Evolutionary conservation across 352 stramenopile genomes (phyloP), one percentile per base, ranked within the genome.

Genomic region (Pythium rishiriense): DNA sequence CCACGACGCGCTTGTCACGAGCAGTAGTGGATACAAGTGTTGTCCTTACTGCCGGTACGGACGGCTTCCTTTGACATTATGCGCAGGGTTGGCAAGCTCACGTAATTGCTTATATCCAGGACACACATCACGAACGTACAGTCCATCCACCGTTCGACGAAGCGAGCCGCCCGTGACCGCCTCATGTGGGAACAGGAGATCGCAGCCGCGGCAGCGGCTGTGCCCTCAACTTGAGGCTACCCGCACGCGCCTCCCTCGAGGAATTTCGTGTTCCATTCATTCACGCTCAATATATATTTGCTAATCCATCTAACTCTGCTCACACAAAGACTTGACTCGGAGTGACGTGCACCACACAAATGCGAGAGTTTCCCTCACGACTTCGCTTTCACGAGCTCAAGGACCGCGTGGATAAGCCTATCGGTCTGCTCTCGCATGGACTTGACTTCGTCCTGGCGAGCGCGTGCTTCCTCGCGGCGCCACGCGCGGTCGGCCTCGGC

Each of bases 1-100:
- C 62, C 85, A 81, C 29, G 66, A 73, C 17, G 79, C 79, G 21
- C 66, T 90, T 42, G 72, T 78, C 10, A 73, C 64, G 25, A 87
- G 81, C 28, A 46, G 69, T 31, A 58, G 72, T n/a, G 78, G 79
- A 3, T 60, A 79, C 46, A 90, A 90, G 51, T 84, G 76, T 54
- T 90, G 81, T 24, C 81, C 81, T 3, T 90, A 88, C 58, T 90
- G 81, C 64, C 70, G 81, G 75, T 83, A 24, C 37, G 62, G n/a
- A 45, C 12, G 28, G 11, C 3, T 26, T 43, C 51, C n/a, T 46
- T 11, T 24, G 17, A 19, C 12, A 51, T 31, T 28, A 17, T 51
- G 21, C n/a, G n/a, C n/a, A n/a, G n/a, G n/a, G n/a, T n/a, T n/a
- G n/a, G n/a, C n/a, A n/a, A 11, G 31, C 5, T 35, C 31, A 10